These are phyloP conservation scores for Grosmannia penicillata DNA, from an alignment of 2,329 filamentous ascomycete species.

Conservation along the genomic window DNA sequence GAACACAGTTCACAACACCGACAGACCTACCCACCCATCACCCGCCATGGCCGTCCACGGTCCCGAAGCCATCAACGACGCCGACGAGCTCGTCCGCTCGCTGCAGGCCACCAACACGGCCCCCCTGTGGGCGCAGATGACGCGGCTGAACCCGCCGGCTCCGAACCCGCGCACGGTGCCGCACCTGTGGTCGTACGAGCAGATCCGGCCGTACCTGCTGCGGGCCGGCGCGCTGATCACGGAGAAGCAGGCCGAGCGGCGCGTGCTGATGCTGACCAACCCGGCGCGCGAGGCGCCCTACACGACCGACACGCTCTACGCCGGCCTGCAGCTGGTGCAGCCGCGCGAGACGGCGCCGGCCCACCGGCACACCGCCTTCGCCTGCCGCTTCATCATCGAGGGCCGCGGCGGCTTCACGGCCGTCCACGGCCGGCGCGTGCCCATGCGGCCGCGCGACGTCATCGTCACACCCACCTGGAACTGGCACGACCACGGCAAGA, in stretches of 20 bases:
- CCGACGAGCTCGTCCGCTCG: neutral
- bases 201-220: slow-evolving; percentile 18
- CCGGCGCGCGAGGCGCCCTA: slow-evolving; percentile 26
- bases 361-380: slow-evolving; percentile 38
- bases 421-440: slow-evolving; percentile 31
- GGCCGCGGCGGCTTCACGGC: slow-evolving; percentile 38
- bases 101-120: neutral
- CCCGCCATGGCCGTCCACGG: neutral
- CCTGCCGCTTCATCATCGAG: slow-evolving; percentile 40
- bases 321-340: slow-evolving; percentile 37
- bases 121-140: slow-evolving; percentile 31
- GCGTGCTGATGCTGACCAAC: slow-evolving; percentile 23
- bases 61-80: neutral
- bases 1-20: too few species aligned
- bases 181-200: slow-evolving; percentile 18
- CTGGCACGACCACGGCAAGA: slow-evolving; percentile 41
- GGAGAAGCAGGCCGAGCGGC: slow-evolving; percentile 20
- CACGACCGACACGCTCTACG: slow-evolving; percentile 40
- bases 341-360: slow-evolving; percentile 35
- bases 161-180: slow-evolving; percentile 26
- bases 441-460: slow-evolving; percentile 35
- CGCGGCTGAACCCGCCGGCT: slow-evolving; percentile 24
- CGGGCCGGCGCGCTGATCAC: slow-evolving; percentile 18
- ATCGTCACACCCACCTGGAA: slow-evolving; percentile 41
- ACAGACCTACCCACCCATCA: too few species aligned